Conservation (phyloP, 805 yeast species). For the Monosporozyma servazzii region DNA sequence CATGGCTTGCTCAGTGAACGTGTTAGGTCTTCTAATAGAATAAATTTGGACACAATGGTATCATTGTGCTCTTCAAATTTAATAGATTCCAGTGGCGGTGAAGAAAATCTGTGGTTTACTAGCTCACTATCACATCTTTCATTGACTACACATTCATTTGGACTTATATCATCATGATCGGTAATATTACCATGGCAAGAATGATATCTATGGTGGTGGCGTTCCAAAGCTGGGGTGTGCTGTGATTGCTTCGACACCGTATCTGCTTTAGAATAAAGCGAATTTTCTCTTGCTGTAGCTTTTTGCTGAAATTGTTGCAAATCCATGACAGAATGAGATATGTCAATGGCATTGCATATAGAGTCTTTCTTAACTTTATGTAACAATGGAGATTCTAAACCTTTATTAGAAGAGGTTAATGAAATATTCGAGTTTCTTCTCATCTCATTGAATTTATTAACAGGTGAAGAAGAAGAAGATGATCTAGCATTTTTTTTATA, state of each 20-base stretch:
- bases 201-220: not conserved
- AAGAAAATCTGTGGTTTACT: not conserved
- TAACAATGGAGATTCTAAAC: not conserved
- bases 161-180: not conserved
- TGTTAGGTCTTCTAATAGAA: slow-evolving; percentile 84
- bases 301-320: slow-evolving; percentile 24
- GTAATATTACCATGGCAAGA: not conserved
- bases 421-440: slow-evolving; percentile 19
- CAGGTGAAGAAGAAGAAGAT: slow-evolving; percentile 10
- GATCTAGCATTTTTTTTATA: slow-evolving; percentile 9
- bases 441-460: not conserved
- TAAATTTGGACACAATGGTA: slow-evolving; percentile 45
- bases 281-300: slow-evolving; percentile 17
- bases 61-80: slow-evolving; percentile 14
- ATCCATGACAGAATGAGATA: slow-evolving; percentile 27
- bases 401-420: slow-evolving; percentile 8
- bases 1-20: slow-evolving; percentile 76
- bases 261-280: not conserved
- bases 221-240: not conserved
- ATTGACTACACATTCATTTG: not conserved
- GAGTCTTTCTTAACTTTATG: slow-evolving; percentile 11
- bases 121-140: not conserved
- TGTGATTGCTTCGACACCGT: not conserved
- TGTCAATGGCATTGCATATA: slow-evolving; percentile 22
- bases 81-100: slow-evolving; percentile 6